Evolutionary conservation across 192 early-diverging fungal genomes (phyloP).

Genomic region (Coemansia sp.): DNA sequence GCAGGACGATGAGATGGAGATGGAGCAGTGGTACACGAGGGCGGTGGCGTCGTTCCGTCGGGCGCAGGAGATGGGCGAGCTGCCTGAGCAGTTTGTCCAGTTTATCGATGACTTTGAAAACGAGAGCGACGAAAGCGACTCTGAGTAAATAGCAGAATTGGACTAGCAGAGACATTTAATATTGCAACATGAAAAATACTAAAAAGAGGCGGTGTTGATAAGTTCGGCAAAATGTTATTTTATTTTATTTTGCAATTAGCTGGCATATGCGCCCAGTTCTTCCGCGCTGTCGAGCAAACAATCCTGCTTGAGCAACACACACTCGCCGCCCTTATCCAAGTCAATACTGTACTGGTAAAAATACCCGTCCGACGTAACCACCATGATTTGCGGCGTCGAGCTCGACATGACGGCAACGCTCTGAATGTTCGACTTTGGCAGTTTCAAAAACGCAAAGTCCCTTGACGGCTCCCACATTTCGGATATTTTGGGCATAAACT

Average conservation of each 20-base stretch:
- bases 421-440: slow-evolving; percentile 75
- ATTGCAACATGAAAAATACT: not conserved
- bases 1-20: slow-evolving; percentile 24
- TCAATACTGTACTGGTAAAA: slow-evolving; percentile 91
- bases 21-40: slow-evolving; percentile 32
- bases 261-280: slow-evolving; percentile 53
- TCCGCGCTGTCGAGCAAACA: slow-evolving; percentile 57
- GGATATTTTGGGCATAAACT: slow-evolving; percentile 81
- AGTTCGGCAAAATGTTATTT: not conserved
- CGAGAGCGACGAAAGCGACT: not conserved
- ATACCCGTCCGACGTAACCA: slow-evolving; percentile 86
- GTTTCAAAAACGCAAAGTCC: slow-evolving; percentile 91
- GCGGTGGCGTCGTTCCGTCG: slow-evolving; percentile 34
- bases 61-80: slow-evolving; percentile 25
- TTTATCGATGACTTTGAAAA: slow-evolving; percentile 49
- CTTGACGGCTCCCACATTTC: slow-evolving; percentile 95
- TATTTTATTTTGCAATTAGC: slow-evolving; percentile 10
- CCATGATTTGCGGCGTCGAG: slow-evolving; percentile 79
- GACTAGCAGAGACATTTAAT: too few relatives aligned
- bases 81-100: slow-evolving; percentile 48
- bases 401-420: slow-evolving; percentile 76
- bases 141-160: not conserved
- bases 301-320: slow-evolving; percentile 78
- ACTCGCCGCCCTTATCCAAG: slow-evolving; percentile 85
- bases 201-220: not conserved